These are phyloP conservation scores for Malus sieversii DNA, from an alignment of 306 rosid genomes.

Conservation along the genomic window DNA sequence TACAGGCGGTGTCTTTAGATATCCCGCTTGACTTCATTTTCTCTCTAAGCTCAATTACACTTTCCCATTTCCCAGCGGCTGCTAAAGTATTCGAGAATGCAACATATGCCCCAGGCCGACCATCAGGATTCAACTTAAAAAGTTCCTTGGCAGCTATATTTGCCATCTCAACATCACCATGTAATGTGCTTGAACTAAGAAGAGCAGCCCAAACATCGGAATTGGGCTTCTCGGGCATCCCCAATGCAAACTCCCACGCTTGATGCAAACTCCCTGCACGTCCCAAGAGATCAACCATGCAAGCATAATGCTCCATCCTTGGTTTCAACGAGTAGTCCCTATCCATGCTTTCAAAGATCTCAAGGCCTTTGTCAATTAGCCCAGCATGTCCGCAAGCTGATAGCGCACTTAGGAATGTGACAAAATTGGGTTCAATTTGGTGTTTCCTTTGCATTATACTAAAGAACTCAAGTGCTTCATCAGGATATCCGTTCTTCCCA, in stretches of 20 bases:
- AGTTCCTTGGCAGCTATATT: conserved; percentile 59
- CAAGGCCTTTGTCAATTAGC: conserved; percentile 57
- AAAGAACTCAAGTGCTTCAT: conserved; percentile 67
- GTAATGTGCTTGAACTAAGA: conserved; percentile 74
- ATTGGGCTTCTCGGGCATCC: conserved; percentile 66
- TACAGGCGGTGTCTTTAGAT: conserved; percentile 57
- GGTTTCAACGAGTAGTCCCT: conserved; percentile 55
- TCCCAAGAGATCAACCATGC: conserved; percentile 86
- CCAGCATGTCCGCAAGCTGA: conserved; percentile 91
- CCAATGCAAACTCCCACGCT: conserved; percentile 67
- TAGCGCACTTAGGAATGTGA: conserved; percentile 75
- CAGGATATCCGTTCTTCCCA: conserved; percentile 73
- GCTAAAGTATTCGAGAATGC: conserved; percentile 82
- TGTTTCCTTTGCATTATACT: conserved; percentile 35
- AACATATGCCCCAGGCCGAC: conserved; percentile 80
- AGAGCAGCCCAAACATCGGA: conserved; percentile 91
- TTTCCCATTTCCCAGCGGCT: conserved; percentile 81
- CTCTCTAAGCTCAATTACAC: conserved; percentile 80
- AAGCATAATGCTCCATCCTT: conserved; percentile 84
- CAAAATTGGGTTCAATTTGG: conserved; percentile 48
- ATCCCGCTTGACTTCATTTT: conserved; percentile 62
- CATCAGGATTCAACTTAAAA: conserved; percentile 53
- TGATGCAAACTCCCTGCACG: conserved; percentile 61
- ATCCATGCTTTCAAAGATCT: conserved; percentile 66
- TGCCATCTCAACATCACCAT: conserved; percentile 71